phyloP scores from a whole-genome alignment of 163 green algal genomes.

The Chlamydomonas reinhardtii region DNA sequence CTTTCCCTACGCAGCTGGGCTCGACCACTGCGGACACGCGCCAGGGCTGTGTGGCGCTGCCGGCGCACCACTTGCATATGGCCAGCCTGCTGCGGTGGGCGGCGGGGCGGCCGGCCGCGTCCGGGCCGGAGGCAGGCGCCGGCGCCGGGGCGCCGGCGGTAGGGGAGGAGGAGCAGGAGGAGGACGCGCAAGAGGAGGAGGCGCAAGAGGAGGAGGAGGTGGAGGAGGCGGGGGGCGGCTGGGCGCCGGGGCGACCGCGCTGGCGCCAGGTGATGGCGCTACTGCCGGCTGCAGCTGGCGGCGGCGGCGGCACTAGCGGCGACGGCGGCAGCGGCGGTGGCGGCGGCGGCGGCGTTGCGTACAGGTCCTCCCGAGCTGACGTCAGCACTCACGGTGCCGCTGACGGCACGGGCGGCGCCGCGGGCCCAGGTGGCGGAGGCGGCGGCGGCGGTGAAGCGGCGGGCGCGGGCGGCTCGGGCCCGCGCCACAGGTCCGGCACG shows the following conservation, averaged over 20 bases:
- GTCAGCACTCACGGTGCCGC: not conserved
- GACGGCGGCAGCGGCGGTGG: not conserved
- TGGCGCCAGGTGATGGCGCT: not conserved
- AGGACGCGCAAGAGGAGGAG: not conserved
- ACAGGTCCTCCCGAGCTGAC: not conserved
- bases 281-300: not conserved
- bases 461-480: too few relatives aligned
- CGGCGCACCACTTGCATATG: not conserved
- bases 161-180: not conserved
- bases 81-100: slow-evolving; percentile 30
- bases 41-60: not conserved
- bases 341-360: not conserved
- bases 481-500: too few relatives aligned
- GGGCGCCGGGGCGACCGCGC: not conserved
- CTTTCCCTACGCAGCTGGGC: not conserved
- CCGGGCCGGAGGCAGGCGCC: not conserved
- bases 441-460: not conserved
- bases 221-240: not conserved
- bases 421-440: not conserved
- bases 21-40: not conserved
- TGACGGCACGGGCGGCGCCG: not conserved
- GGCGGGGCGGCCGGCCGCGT: not conserved
- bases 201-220: not conserved
- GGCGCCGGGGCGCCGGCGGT: not conserved
- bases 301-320: not conserved